Evolutionary conservation across 2,329 filamentous ascomycete genomes (phyloP), one percentile per base, ranked within the genome.

Genomic region (Diplodia intermedia): DNA sequence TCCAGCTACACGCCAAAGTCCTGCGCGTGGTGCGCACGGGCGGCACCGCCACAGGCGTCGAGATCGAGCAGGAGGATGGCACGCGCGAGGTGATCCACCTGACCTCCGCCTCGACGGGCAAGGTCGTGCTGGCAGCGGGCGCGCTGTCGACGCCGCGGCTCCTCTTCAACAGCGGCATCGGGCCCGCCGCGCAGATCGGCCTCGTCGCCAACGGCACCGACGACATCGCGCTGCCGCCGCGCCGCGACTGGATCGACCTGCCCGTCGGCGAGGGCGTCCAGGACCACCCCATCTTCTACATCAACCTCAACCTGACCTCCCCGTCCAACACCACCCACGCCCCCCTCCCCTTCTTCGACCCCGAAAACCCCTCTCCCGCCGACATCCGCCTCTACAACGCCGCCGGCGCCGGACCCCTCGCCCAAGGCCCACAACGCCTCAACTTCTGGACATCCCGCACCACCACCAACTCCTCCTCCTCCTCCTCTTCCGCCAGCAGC

Each of bases 91-190:
- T 84, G 14, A 82, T 91, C 70, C 87, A 86, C 7, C 78, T 91
- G 66, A 88, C 88, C 20, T 72, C 82, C 4, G 77, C 84, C 5
- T 43, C 40, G 15, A 43, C 40, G 14, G 90, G 90, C 12, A 86
- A 88, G 62, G 89, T 92, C 54, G 85, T 92, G 71, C 80, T 92
- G 33, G 86, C 90, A 20, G 86, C 89, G 0, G 90, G 90, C 55
- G 81, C 89, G 0, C 90, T 92, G 70, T 89, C 88, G n/a, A 89
- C 88, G 1, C 83, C 89, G 15, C 90, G 90, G 77, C 80, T 93
- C 57, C 83, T 92, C 2, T 83, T 91, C 78, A 84, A 89, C 73
- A 89, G 87, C 79, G 88, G 90, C 71, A 92, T 91, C 70, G 90
- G 89, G 3, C 89, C 88, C 26, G 77, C 77, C 55, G 79, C 79